Percentiles rank a stretch among this genome's conserved stretches.
phyloP scores from a whole-genome alignment of 495 filamentous ascomycete genomes.

The Penicillium turbatum region DNA sequence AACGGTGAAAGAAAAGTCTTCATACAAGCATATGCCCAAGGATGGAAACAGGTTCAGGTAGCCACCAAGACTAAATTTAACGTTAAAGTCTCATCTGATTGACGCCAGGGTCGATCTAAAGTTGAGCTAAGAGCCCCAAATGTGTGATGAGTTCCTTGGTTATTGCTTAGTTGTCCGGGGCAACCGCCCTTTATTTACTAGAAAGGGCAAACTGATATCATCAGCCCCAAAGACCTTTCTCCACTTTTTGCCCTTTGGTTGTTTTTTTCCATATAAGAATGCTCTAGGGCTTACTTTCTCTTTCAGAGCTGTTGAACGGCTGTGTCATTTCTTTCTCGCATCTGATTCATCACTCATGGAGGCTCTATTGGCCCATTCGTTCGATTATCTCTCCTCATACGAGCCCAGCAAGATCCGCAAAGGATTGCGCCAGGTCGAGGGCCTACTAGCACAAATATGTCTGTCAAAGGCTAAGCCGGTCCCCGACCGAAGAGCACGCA shows the following conservation, averaged over 20 bases:
- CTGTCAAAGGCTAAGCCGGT: conserved; percentile 56
- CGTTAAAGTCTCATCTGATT: conserved; percentile 4
- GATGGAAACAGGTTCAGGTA: background rate
- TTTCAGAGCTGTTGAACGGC: background rate
- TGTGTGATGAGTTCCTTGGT: conserved; percentile 7
- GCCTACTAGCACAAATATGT: conserved; percentile 93
- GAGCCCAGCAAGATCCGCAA: conserved; percentile 85
- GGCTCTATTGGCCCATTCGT: conserved; percentile 83
- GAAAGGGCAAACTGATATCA: conserved; percentile 21
- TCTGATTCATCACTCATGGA: conserved; percentile 60
- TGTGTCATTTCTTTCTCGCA: conserved; percentile 14
- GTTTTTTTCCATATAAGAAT: conserved; percentile 9
- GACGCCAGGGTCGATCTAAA: conserved; percentile 12
- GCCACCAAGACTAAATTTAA: conserved; percentile 7
- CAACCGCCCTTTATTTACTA: conserved; percentile 20
- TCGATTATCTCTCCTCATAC: conserved; percentile 94
- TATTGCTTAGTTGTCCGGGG: conserved; percentile 23
- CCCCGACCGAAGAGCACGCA: conserved; percentile 40
- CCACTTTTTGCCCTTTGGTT: background rate
- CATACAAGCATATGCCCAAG: background rate
- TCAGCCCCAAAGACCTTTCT: conserved; percentile 20
- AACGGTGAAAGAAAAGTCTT: background rate
- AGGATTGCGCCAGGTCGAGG: conserved; percentile 92
- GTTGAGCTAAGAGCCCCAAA: conserved; percentile 3
- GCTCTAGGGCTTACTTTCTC: conserved; percentile 9